These are phyloP conservation scores for Vachellia pachyceras DNA, from an alignment of 306 rosid species.

Conservation along the genomic window DNA sequence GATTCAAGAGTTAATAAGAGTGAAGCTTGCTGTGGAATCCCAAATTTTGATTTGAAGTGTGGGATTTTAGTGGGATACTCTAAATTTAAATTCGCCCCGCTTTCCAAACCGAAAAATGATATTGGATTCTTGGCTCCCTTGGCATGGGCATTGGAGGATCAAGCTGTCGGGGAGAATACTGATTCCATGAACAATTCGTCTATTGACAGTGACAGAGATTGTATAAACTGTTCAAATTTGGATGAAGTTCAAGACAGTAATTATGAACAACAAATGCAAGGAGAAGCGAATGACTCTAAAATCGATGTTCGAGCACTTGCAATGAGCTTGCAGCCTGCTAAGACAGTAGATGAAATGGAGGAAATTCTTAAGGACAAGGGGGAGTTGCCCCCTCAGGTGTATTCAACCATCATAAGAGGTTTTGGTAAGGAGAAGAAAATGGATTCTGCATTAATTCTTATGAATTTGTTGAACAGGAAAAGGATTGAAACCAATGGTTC, in stretches of 20 bases:
- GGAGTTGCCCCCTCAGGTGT: constrained; percentile 83
- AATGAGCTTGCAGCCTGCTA: constrained; percentile 53
- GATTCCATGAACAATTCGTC: constrained; percentile 30
- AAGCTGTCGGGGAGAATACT: constrained; percentile 38
- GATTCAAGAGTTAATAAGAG: constrained; percentile 37
- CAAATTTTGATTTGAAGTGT: constrained; percentile 52
- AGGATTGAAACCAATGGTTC: constrained; percentile 60
- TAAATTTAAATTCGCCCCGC: constrained; percentile 45
- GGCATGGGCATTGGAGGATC: constrained; percentile 63
- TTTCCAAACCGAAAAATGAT: constrained; percentile 49
- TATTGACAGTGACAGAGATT: constrained; percentile 41
- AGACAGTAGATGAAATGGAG: constrained; percentile 76
- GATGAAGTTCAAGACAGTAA: constrained; percentile 33
- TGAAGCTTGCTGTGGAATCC: constrained; percentile 41
- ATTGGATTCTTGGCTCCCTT: constrained; percentile 52
- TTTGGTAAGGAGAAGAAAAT: constrained; percentile 78
- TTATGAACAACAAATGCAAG: constrained; percentile 33
- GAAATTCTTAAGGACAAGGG: constrained; percentile 75
- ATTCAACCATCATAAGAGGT: constrained; percentile 75
- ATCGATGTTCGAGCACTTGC: constrained; percentile 80
- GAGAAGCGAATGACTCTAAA: constrained; percentile 42
- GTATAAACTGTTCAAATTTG: constrained; percentile 34
- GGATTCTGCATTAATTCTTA: constrained; percentile 71
- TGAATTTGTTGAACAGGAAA: constrained; percentile 85
- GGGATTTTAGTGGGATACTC: constrained; percentile 52